A percentile compares a stretch with the other conserved stretches of the same genome.
Conservation (phyloP, 163 green algal genomes). For the Smithsoniella earleae region DNA sequence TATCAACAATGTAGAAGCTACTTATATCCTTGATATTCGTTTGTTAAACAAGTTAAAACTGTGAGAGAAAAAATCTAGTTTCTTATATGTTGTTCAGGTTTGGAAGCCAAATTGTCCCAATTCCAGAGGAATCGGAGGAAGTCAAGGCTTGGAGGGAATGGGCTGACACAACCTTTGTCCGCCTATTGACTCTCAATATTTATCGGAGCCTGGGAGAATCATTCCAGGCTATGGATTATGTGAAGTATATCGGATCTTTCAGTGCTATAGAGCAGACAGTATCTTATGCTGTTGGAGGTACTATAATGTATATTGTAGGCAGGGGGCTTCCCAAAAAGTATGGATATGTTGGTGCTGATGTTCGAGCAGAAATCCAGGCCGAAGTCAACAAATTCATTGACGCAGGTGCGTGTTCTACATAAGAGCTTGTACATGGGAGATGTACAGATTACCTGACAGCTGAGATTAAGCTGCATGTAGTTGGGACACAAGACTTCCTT, state of each 20-base stretch:
- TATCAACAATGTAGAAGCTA: no score
- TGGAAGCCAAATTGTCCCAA: neutral
- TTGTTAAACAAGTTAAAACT: neutral
- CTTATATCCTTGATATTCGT: neutral
- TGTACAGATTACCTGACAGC: neutral
- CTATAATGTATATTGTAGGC: constrained; percentile 31
- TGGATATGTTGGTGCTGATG: neutral
- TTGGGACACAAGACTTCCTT: constrained; percentile 44
- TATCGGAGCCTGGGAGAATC: constrained; percentile 75
- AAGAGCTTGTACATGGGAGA: neutral
- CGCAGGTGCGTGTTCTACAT: neutral
- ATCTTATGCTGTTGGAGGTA: neutral
- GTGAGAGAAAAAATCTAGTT: neutral
- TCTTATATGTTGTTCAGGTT: constrained; percentile 10
- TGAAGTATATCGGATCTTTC: neutral
- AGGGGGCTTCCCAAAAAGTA: neutral
- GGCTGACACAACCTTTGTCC: constrained; percentile 85
- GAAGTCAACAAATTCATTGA: neutral
- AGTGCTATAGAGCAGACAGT: neutral
- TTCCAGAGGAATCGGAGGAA: constrained; percentile 41
- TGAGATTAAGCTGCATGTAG: neutral
- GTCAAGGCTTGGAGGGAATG: constrained; percentile 75
- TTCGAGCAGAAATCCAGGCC: neutral
- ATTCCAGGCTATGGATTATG: constrained; percentile 23
- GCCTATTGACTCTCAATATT: constrained; percentile 94